Conservation (phyloP, 1,284 basidiomycete genomes). For the Irpex sp. region DNA sequence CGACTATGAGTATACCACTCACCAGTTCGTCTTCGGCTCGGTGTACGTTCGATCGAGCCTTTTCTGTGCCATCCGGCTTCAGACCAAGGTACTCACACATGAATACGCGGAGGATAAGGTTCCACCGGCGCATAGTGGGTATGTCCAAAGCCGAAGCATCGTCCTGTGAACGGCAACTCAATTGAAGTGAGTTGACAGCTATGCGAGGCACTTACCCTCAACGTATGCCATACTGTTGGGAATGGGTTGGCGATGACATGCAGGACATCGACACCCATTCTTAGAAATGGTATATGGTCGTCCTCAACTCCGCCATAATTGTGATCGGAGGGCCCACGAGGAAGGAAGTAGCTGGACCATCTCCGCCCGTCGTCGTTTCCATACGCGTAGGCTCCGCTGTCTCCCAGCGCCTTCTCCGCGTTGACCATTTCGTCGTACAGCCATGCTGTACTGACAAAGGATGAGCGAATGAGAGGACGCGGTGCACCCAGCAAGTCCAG, state of each 20-base stretch:
- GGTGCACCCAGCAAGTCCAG: conserved; percentile 83
- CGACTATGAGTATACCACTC: conserved; percentile 1
- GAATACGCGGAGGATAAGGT: conserved; percentile 82
- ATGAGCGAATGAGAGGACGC: conserved; percentile 69
- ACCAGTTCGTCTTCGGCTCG: conserved; percentile 9
- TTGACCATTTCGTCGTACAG: conserved; percentile 71
- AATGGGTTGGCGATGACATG: conserved; percentile 92
- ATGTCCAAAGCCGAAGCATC: conserved; percentile 84
- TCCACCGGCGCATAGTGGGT: conserved; percentile 86
- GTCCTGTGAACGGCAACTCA: conserved; percentile 49
- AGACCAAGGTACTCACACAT: conserved; percentile 88
- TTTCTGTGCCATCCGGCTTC: conserved; percentile 30
- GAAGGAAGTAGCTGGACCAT: conserved; percentile 60
- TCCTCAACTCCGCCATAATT: conserved; percentile 76
- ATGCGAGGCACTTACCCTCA: conserved; percentile 43
- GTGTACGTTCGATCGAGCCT: not conserved
- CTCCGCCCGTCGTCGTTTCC: conserved; percentile 32
- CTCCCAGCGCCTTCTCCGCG: conserved; percentile 61
- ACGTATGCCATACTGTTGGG: conserved; percentile 87
- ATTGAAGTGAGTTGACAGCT: not conserved
- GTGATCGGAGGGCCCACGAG: conserved; percentile 34
- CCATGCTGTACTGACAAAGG: conserved; percentile 88
- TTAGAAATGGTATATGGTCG: conserved; percentile 91
- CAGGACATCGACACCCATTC: conserved; percentile 80
- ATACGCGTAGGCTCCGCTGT: conserved; percentile 53